These are phyloP conservation scores for Gliomastix tumulicola DNA, from an alignment of 2,329 filamentous ascomycete genomes.

Conservation along the genomic window DNA sequence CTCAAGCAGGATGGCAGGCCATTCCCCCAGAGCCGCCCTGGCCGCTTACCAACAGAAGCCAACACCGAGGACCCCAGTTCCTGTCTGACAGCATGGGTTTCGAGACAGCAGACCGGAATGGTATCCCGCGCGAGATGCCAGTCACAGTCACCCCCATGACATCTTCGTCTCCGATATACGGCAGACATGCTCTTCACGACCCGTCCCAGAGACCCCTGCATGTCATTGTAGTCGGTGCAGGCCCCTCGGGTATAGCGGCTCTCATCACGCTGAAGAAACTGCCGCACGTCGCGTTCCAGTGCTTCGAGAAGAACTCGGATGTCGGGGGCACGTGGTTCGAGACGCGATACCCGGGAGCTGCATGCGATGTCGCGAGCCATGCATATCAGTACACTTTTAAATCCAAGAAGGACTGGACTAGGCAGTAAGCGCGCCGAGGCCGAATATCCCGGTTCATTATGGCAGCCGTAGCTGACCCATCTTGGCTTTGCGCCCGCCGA, in stretches of 20 bases:
- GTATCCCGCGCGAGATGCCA: too few species aligned
- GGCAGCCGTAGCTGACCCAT: too few species aligned
- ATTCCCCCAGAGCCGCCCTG: too few species aligned
- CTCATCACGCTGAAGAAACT: background rate
- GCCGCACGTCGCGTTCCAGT: background rate
- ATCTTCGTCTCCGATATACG: too few species aligned
- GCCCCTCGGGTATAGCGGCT: background rate
- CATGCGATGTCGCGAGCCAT: background rate
- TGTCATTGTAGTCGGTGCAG: background rate
- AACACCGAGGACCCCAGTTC: too few species aligned
- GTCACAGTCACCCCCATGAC: too few species aligned
- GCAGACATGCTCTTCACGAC: background rate
- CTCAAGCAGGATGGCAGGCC: too few species aligned
- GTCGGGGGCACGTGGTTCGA: slow-evolving; percentile 15
- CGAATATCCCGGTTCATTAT: too few species aligned
- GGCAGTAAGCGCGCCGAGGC: background rate
- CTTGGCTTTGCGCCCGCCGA: slow-evolving; percentile 36
- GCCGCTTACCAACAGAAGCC: too few species aligned
- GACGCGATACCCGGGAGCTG: slow-evolving; percentile 4
- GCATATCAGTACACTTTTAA: background rate
- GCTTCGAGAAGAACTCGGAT: slow-evolving; percentile 16
- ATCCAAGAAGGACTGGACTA: background rate
- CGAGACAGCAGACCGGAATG: too few species aligned
- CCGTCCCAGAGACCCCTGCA: background rate
- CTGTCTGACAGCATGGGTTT: too few species aligned